Percentiles rank a stretch among this genome's conserved stretches.
Evolutionary conservation across 1,284 basidiomycete genomes (phyloP).

Genomic region (Hypsizygus ulmarius): DNA sequence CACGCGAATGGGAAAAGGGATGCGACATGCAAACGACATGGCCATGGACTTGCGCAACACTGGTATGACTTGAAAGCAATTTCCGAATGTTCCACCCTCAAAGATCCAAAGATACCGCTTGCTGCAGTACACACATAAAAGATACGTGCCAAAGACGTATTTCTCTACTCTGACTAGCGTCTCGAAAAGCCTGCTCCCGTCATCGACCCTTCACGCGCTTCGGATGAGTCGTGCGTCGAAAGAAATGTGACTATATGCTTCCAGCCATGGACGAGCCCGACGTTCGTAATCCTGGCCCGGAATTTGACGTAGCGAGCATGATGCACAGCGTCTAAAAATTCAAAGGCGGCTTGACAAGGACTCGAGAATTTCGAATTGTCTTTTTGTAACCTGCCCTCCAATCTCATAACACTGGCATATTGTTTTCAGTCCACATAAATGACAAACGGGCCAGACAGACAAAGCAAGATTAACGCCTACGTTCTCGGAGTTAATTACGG

Average conservation of each 20-base stretch:
- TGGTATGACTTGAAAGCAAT: no score
- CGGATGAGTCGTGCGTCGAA: not conserved
- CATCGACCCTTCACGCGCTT: not conserved
- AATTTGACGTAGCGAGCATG: slow-evolving; percentile 11
- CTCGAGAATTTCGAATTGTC: no score
- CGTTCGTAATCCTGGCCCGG: slow-evolving; percentile 13
- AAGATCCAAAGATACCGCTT: not conserved
- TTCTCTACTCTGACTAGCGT: not conserved
- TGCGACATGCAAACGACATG: no score
- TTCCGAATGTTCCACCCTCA: no score
- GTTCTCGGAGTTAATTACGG: no score
- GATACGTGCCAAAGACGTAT: not conserved
- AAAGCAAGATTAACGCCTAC: no score
- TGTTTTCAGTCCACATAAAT: no score
- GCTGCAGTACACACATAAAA: not conserved
- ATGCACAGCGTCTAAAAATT: slow-evolving; percentile 10
- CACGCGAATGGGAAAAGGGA: no score
- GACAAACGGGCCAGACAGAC: no score
- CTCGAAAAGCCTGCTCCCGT: not conserved
- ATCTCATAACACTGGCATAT: no score
- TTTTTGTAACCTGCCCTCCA: no score
- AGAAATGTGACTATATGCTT: not conserved
- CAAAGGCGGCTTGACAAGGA: slow-evolving; percentile 17
- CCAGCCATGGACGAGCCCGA: slow-evolving; percentile 7
- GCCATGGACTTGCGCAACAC: no score